A percentile compares a stretch with the other conserved stretches of the same genome.
Evolutionary conservation across 2,329 filamentous ascomycete genomes (phyloP).

Genomic region (Apiospora aurea): DNA sequence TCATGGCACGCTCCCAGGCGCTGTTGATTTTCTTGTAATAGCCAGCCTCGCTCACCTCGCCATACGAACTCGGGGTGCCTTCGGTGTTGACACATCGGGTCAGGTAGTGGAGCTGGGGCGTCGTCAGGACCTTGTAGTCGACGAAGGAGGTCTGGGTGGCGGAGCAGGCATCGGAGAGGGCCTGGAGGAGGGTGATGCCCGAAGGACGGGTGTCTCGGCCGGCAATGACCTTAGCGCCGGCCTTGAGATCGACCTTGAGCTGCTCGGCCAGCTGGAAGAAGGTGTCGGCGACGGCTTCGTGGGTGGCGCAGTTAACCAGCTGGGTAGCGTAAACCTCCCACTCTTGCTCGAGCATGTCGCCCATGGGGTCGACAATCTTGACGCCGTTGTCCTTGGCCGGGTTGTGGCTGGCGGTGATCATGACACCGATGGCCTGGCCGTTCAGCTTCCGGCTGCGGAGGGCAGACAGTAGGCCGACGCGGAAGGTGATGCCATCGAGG

Average conservation of each 20-base stretch:
- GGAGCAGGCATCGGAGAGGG: conserved; percentile 80
- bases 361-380: conserved; percentile 96
- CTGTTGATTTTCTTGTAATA: conserved; percentile 93
- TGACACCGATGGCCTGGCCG: conserved; percentile 92
- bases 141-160: conserved; percentile 76
- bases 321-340: conserved; percentile 91
- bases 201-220: conserved; percentile 94
- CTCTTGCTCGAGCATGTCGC: conserved; percentile 95
- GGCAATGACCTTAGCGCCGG: conserved; percentile 82
- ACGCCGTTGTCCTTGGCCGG: conserved; percentile 89
- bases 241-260: conserved; percentile 76
- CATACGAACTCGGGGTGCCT: conserved; percentile 85
- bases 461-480: conserved; percentile 87
- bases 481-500: conserved; percentile 90
- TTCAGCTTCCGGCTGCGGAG: conserved; percentile 89
- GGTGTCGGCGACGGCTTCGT: conserved; percentile 76
- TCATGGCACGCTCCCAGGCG: conserved; percentile 85
- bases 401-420: conserved; percentile 96
- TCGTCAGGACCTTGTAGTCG: conserved; percentile 92
- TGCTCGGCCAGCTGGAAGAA: conserved; percentile 79
- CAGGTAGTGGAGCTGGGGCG: conserved; percentile 97
- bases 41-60: conserved; percentile 84
- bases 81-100: conserved; percentile 94
- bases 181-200: conserved; percentile 80
- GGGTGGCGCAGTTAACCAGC: conserved; percentile 83